Evolutionary conservation across 2,329 filamentous ascomycete genomes (phyloP).

Genomic region (Drechslerella dactyloides): DNA sequence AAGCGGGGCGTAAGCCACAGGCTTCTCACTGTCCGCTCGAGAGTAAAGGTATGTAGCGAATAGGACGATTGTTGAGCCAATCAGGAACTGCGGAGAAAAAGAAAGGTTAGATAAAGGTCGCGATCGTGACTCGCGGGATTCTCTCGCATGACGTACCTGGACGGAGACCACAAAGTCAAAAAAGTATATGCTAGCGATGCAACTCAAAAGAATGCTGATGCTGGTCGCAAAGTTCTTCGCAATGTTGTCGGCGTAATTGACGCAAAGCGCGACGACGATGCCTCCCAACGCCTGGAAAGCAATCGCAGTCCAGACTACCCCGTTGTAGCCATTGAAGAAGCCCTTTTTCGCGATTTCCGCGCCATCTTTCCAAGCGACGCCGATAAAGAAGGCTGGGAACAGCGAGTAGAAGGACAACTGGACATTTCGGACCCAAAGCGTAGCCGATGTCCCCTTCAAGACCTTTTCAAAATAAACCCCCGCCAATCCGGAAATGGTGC

Average conservation of each 20-base stretch:
- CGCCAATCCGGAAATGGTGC: constrained; percentile 80
- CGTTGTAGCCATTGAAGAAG: constrained; percentile 95
- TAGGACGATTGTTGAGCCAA: constrained; percentile 80
- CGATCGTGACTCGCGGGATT: neutral
- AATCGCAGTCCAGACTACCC: constrained; percentile 86
- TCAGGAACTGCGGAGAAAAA: constrained; percentile 69
- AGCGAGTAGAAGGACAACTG: constrained; percentile 94
- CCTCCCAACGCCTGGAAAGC: constrained; percentile 82
- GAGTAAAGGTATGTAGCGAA: constrained; percentile 86
- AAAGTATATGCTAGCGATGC: constrained; percentile 81
- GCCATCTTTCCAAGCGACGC: constrained; percentile 85
- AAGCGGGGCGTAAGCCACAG: constrained; percentile 56
- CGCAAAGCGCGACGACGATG: constrained; percentile 79
- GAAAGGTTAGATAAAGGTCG: constrained; percentile 3
- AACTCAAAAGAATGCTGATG: constrained; percentile 87
- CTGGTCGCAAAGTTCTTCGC: constrained; percentile 93
- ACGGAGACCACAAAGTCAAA: constrained; percentile 78
- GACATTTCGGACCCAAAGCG: constrained; percentile 92
- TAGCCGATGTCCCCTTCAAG: constrained; percentile 82
- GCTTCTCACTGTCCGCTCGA: constrained; percentile 67
- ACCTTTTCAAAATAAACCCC: constrained; percentile 91
- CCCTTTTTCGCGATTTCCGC: constrained; percentile 80
- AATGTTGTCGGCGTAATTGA: constrained; percentile 86
- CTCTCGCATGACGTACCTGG: constrained; percentile 64
- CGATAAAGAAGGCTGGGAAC: constrained; percentile 84